phyloP scores from a whole-genome alignment of 192 early-diverging fungal genomes.

The Backusella luteola region DNA sequence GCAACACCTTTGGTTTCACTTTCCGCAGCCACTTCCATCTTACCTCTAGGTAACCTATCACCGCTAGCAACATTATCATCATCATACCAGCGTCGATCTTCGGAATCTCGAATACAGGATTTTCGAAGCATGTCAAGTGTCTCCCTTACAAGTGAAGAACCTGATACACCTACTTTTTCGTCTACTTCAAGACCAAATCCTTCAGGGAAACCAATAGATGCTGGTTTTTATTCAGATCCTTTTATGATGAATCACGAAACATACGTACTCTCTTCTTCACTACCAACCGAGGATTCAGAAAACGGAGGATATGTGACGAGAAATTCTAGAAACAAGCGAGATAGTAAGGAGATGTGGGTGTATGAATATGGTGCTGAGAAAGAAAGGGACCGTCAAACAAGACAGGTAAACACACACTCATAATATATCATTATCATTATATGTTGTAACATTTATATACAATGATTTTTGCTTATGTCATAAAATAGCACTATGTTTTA shows the following conservation, averaged over 20 bases:
- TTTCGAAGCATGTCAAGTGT: not conserved
- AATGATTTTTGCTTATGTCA: not conserved
- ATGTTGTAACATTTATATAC: not conserved
- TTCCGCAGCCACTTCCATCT: not conserved
- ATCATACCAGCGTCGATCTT: not conserved
- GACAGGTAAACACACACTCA: not conserved
- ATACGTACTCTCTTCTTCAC: not conserved
- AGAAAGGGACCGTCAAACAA: constrained; percentile 15
- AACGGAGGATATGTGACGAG: not conserved
- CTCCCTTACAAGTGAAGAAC: not conserved
- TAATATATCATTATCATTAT: not conserved
- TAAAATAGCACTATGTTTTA: constrained; percentile 30
- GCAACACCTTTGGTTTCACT: constrained; percentile 7
- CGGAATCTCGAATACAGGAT: not conserved
- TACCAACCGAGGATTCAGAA: not conserved
- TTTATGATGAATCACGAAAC: not conserved
- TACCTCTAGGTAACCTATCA: not conserved
- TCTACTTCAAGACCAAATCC: not conserved
- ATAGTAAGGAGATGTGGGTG: constrained; percentile 2
- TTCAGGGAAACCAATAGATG: not conserved
- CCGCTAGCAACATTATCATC: not conserved
- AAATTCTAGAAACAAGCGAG: not conserved
- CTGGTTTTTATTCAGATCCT: not conserved
- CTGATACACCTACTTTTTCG: not conserved
- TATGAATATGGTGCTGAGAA: constrained; percentile 23